Evolutionary conservation across 2,329 filamentous ascomycete species (phyloP).

Genomic region (Colletotrichum sojae): DNA sequence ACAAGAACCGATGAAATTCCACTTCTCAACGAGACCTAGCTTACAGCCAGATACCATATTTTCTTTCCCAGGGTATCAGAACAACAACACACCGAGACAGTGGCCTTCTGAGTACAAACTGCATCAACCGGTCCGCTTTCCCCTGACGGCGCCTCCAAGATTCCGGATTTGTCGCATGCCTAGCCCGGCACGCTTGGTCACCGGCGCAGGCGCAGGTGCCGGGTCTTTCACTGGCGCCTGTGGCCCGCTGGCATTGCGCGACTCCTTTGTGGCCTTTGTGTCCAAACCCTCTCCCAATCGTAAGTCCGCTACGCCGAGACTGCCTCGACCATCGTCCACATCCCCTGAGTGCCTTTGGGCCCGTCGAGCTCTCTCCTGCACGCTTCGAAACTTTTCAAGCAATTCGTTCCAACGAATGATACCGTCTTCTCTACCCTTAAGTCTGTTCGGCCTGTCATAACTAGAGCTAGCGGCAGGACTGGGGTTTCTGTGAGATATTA

Average conservation of each 20-base stretch:
- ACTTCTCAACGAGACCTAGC: too few species aligned
- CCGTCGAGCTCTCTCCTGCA: slow-evolving; percentile 88
- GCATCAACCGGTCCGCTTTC: slow-evolving; percentile 61
- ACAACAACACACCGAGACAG: too few species aligned
- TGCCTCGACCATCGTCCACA: slow-evolving; percentile 60
- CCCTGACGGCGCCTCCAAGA: slow-evolving; percentile 78
- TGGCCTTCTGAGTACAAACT: background rate
- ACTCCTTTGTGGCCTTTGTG: slow-evolving; percentile 59
- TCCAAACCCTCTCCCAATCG: slow-evolving; percentile 58
- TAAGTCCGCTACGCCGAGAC: slow-evolving; percentile 56
- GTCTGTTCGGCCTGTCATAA: slow-evolving; percentile 81
- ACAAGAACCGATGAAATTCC: slow-evolving; percentile 52
- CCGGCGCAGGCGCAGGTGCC: slow-evolving; percentile 52
- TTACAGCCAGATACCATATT: too few species aligned
- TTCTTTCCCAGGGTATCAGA: too few species aligned
- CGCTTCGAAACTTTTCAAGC: slow-evolving; percentile 92
- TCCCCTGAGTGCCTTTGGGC: slow-evolving; percentile 73
- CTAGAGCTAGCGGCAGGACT: slow-evolving; percentile 65
- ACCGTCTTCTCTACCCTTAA: slow-evolving; percentile 86
- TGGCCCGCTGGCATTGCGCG: slow-evolving; percentile 50
- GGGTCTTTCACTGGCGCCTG: slow-evolving; percentile 66
- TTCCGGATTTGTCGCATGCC: slow-evolving; percentile 76
- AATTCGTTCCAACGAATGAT: slow-evolving; percentile 93
- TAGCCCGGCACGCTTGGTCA: slow-evolving; percentile 73
- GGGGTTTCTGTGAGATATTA: slow-evolving; percentile 43